Evolutionary conservation across 192 early-diverging fungal species (phyloP).

Genomic region (Lobosporangium transversale): DNA sequence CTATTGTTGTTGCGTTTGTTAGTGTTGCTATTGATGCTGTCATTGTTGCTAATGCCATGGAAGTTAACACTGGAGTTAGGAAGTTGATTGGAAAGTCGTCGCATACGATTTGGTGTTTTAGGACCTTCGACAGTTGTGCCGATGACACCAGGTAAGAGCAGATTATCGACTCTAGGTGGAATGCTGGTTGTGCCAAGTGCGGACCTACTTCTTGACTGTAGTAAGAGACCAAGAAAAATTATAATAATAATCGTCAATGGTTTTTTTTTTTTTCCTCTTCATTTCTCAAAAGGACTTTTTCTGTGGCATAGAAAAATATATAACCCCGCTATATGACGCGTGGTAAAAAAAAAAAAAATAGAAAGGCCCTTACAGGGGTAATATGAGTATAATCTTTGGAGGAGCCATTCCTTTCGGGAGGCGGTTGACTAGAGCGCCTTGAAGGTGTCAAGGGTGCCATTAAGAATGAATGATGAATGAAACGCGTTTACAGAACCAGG

Average conservation of each 20-base stretch:
- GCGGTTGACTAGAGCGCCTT: neutral
- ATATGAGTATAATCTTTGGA: neutral
- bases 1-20: too few relatives aligned
- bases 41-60: too few relatives aligned
- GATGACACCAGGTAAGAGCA: constrained; percentile 38
- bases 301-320: too few relatives aligned
- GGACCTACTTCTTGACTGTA: constrained; percentile 15
- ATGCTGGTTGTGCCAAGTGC: neutral
- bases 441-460: constrained; percentile 8
- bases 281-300: too few relatives aligned
- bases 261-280: too few relatives aligned
- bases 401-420: neutral
- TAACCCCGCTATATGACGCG: neutral
- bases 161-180: constrained; percentile 15
- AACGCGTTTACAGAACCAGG: neutral
- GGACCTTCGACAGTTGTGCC: constrained; percentile 45
- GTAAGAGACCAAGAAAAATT: too few relatives aligned
- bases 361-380: constrained; percentile 2
- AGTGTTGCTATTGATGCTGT: too few relatives aligned
- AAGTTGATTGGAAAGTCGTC: neutral
- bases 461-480: too few relatives aligned
- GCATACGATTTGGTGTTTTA: constrained; percentile 23
- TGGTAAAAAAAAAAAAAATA: neutral
- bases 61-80: too few relatives aligned
- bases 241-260: too few relatives aligned